Percentiles rank a stretch among this genome's conserved stretches.
These are phyloP conservation scores for Baorangia bicolor DNA, from an alignment of 768 basidiomycete genomes.

Conservation along the genomic window DNA sequence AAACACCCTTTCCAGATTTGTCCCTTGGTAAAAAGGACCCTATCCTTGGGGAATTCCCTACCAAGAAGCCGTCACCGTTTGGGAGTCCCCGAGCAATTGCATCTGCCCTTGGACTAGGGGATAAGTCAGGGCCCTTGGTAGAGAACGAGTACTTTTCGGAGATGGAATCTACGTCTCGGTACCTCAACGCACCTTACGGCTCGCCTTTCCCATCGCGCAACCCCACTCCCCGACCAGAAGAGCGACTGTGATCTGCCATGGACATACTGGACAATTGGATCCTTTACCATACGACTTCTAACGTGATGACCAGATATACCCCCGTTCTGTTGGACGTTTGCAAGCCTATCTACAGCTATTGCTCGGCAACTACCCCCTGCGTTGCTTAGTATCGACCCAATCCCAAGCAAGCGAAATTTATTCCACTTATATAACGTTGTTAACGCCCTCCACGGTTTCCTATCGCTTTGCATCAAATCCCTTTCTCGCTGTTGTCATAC, in stretches of 20 bases:
- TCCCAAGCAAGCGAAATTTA: slow-evolving; percentile 33
- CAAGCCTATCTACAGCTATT: slow-evolving; percentile 34
- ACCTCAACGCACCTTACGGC: slow-evolving; percentile 49
- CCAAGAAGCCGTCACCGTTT: slow-evolving; percentile 47
- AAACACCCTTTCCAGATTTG: slow-evolving; percentile 41
- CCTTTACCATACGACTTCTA: slow-evolving; percentile 34
- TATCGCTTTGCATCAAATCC: slow-evolving; percentile 24
- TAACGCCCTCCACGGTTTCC: slow-evolving; percentile 27
- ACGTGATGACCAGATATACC: slow-evolving; percentile 36
- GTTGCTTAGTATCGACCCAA: slow-evolving; percentile 24
- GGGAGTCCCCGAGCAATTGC: slow-evolving; percentile 51
- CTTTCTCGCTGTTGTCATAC: slow-evolving; percentile 17
- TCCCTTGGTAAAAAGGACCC: slow-evolving; percentile 51
- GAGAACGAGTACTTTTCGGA: slow-evolving; percentile 38
- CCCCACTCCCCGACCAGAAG: slow-evolving; percentile 42
- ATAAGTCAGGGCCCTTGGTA: slow-evolving; percentile 23
- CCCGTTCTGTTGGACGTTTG: slow-evolving; percentile 34
- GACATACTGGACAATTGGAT: slow-evolving; percentile 18
- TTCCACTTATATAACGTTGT: slow-evolving; percentile 37
- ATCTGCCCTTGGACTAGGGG: slow-evolving; percentile 45
- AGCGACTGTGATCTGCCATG: slow-evolving; percentile 26
- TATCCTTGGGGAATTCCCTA: slow-evolving; percentile 58
- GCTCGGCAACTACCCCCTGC: slow-evolving; percentile 26
- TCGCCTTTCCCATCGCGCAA: slow-evolving; percentile 50
- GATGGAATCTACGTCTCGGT: slow-evolving; percentile 43